These are phyloP conservation scores for Pyrenula massariospora DNA, from an alignment of 495 filamentous ascomycete genomes.

Conservation along the genomic window DNA sequence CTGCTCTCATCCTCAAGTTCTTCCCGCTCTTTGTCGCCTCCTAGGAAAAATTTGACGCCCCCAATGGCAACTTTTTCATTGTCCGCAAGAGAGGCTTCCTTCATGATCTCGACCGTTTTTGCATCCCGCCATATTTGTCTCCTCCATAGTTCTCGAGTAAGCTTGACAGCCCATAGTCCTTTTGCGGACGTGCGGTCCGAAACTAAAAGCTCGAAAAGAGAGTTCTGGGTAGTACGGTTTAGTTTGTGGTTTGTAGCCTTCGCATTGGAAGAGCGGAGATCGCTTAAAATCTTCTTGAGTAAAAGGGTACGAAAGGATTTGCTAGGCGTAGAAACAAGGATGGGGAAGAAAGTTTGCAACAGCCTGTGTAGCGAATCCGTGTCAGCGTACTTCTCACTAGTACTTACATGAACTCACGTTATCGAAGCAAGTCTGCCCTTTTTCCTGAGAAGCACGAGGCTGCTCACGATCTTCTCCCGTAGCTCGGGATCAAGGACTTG, in stretches of 20 bases:
- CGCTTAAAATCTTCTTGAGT: constrained; percentile 83
- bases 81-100: constrained; percentile 68
- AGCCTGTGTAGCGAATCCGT: constrained; percentile 28
- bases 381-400: not conserved
- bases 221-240: constrained; percentile 84
- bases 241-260: constrained; percentile 82
- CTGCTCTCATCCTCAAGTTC: constrained; percentile 82
- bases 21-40: constrained; percentile 87
- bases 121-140: constrained; percentile 81
- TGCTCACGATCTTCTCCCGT: constrained; percentile 88
- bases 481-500: constrained; percentile 66
- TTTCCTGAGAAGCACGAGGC: constrained; percentile 72
- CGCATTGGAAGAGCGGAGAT: constrained; percentile 72
- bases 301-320: constrained; percentile 76
- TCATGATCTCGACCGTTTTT: constrained; percentile 88
- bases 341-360: constrained; percentile 82
- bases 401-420: not conserved
- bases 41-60: constrained; percentile 87
- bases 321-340: constrained; percentile 74
- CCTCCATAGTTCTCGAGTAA: constrained; percentile 81
- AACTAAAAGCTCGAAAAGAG: constrained; percentile 80
- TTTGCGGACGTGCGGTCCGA: constrained; percentile 74
- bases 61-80: constrained; percentile 84
- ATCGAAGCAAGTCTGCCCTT: too few relatives aligned
- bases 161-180: constrained; percentile 86